Base-by-base conservation (phyloP, 768 basidiomycete species). In the Clitopilus hobsonii region DNA sequence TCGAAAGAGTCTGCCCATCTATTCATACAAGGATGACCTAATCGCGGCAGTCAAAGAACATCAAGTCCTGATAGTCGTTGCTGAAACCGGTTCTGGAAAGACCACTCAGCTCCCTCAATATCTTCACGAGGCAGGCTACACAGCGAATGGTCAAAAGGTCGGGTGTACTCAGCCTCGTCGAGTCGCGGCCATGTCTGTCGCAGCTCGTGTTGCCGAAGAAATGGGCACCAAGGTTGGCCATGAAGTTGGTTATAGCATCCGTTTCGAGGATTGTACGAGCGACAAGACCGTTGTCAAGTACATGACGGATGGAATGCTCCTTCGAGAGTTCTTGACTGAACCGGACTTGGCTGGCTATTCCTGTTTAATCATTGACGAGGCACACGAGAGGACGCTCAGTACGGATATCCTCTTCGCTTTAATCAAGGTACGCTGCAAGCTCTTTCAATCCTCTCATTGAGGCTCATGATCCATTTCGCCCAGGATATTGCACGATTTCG, bases 161-260 rank as follows among this genome's bases (percentile, higher is more conserved):
- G 94, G 93, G 0, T 99, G 97, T 65, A 99, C 97, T 0, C 97
- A 99, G 70, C 97, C 97, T 27, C 91, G 97, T 63, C 91, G 97
- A 56, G 97, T 99, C 18, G 97, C 97, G 5, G 97, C 97, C 30
- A 99, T 99, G 97, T 94, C 91, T 41, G 97, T 99, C 52, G 97
- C 97, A 3, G 94, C 96, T 14, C 96, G 97, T 74, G 97, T 99
- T 14, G 96, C 97, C 0, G 97, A 98, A 58, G 97, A 99, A 73
- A 94, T 98, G 88, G 97, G 95, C 6, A 90, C 87, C 2, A 90
- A 98, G 69, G 87, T 99, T 36, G 97, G 97, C 8, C 91, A 95
- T 62, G 96, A 98, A 73, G 97, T 99, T 50, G 97, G 97, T n/a
- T 99, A 99, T 71, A 96, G 95, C 28, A 99, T 99, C 62, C 92